Evolutionary conservation across 2,329 filamentous ascomycete species (phyloP).

Genomic region (Penicillium verrucosum): DNA sequence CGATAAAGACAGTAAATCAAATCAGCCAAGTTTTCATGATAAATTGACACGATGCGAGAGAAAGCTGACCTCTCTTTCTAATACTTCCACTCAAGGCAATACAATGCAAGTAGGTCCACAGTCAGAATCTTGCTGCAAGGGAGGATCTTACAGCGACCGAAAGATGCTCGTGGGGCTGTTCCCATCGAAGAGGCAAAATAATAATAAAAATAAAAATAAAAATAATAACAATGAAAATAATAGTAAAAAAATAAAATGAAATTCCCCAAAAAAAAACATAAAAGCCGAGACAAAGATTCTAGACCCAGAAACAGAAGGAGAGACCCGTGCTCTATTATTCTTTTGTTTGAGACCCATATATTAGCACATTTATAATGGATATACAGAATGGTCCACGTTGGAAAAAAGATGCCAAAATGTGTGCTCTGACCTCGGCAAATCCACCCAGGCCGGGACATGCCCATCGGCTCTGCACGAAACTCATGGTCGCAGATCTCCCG

Average conservation of each 20-base stretch:
- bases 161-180: slow-evolving; percentile 1
- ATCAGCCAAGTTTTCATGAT: neutral
- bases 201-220: too few relatives aligned
- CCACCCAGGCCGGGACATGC: neutral
- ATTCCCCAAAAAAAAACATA: neutral
- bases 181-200: neutral
- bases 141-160: neutral
- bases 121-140: slow-evolving; percentile 1
- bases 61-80: neutral
- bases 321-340: neutral
- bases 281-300: neutral
- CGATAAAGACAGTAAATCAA: neutral
- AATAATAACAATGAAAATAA: too few relatives aligned
- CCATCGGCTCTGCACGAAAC: slow-evolving; percentile 4
- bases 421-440: neutral
- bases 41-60: neutral
- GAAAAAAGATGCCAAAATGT: neutral
- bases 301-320: neutral
- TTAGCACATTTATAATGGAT: neutral
- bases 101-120: neutral
- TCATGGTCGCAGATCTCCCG: slow-evolving; percentile 13
- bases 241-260: neutral
- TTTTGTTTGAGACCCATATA: neutral
- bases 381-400: neutral
- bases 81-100: neutral